phyloP scores from a whole-genome alignment of 2,329 filamentous ascomycete species.

The Botrytis squamosa region DNA sequence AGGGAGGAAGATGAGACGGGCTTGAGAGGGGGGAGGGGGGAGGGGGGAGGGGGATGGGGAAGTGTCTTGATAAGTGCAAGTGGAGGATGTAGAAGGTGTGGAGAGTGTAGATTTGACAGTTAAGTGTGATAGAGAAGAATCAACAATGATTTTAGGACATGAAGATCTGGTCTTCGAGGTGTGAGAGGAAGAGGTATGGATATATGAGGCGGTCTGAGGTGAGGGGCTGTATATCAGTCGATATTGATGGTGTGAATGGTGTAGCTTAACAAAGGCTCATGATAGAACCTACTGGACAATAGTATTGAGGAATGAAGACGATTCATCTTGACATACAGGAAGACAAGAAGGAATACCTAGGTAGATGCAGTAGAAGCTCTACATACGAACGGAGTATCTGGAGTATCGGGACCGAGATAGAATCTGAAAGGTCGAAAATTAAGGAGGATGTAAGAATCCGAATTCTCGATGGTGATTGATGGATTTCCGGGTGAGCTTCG shows the following conservation, averaged over 20 bases:
- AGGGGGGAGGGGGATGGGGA: too few relatives aligned
- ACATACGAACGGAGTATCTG: background rate
- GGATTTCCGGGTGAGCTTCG: background rate
- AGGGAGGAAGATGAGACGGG: constrained; percentile 28
- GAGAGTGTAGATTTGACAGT: background rate
- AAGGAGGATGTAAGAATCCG: background rate
- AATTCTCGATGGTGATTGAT: background rate
- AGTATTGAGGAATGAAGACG: background rate
- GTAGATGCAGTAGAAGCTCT: background rate
- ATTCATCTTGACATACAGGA: background rate
- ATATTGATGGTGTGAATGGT: background rate
- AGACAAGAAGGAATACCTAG: background rate
- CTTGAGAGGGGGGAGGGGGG: background rate
- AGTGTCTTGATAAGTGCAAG: background rate
- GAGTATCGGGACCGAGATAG: background rate
- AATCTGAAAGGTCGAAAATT: background rate
- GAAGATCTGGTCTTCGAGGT: too few relatives aligned
- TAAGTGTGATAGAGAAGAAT: background rate
- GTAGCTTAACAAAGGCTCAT: background rate
- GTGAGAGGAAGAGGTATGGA: background rate
- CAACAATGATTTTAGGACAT: background rate
- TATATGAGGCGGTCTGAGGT: too few relatives aligned
- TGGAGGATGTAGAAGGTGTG: background rate
- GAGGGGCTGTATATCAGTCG: background rate
- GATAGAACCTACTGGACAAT: background rate